Evolutionary conservation across 176 grass and related monocot genomes (phyloP).

Genomic region (Aegilops speltoides): DNA sequence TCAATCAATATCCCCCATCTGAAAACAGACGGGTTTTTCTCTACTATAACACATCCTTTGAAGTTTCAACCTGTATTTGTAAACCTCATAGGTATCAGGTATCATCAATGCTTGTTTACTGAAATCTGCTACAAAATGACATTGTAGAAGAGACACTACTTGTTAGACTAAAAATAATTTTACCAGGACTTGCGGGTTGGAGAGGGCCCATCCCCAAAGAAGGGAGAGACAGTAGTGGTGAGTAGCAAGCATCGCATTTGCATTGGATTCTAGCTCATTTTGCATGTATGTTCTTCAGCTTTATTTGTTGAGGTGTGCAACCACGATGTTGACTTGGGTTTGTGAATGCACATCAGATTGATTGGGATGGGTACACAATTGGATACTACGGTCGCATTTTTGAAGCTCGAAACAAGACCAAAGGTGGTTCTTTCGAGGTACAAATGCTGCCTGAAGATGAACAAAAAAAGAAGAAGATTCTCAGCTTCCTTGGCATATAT

Average conservation of each 20-base stretch:
- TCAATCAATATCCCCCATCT: not conserved
- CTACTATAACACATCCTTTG: not conserved
- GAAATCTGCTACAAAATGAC: not conserved
- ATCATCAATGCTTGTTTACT: not conserved
- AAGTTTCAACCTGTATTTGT: not conserved
- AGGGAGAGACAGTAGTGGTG: conserved; percentile 84
- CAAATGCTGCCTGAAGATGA: not conserved
- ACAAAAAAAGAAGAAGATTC: not conserved
- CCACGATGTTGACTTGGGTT: conserved; percentile 39
- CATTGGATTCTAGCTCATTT: not conserved
- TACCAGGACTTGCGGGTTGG: conserved; percentile 73
- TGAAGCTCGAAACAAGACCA: conserved; percentile 98
- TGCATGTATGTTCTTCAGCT: not conserved
- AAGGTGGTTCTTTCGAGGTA: conserved; percentile 99
- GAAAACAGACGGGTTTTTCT: not conserved
- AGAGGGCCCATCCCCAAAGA: conserved; percentile 67
- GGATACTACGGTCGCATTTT: conserved; percentile 99
- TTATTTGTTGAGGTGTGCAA: conserved; percentile 22
- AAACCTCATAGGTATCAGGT: too few species aligned
- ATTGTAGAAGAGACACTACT: not conserved
- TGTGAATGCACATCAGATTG: conserved; percentile 66
- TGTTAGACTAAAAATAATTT: not conserved
- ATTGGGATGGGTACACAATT: conserved; percentile 99
- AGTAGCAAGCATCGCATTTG: conserved; percentile 47
- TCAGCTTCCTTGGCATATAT: not conserved